Evolutionary conservation across 2,329 filamentous ascomycete genomes (phyloP), one percentile per base, ranked within the genome.

Genomic region (Clarireedia hainanense): DNA sequence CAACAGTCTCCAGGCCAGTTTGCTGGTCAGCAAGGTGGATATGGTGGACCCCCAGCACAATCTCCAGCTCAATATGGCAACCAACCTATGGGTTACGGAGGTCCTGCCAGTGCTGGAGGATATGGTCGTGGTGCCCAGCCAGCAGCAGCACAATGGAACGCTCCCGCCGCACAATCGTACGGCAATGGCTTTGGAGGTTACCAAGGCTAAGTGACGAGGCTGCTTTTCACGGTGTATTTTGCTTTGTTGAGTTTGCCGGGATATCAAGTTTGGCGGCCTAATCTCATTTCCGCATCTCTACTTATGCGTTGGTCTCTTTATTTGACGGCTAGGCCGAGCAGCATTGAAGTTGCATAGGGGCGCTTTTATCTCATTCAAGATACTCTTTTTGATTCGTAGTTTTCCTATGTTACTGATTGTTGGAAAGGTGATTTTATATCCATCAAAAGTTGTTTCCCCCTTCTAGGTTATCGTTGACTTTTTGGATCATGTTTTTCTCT

Each of bases 51-150:
- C 17, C 79, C 81, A 60, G 76, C 79, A 27, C 81, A 81, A 67
- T 84, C 83, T 56, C 81, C 82, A 30, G 80, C 77, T 39, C 79
- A 76, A 46, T 85, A 84, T 70, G 80, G 78, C 64, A 82, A 80
- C 63, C 84, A 85, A 67, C 84, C 85, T 68, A 87, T 88, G 79
- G 80, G 80, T 61, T 89, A 88, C 73, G 86, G 79, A 67, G 84
- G 77, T 61, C 86, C 80, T 64, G 80, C 85, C 63, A 94, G 86
- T 69, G 87, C 88, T 64, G 89, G 88, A 65, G 89, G 89, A 59
- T 96, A 91, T 68, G 89, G 89, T 60, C 89, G 90, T 69, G 89
- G 88, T 62, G 78, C 78, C 60, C 78, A 78, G 60, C 67, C 64
- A 59, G 64, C 63, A 48, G 67, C 65, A 59, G 61, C 69, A 50